A percentile compares a stretch with the other conserved stretches of the same genome.
Evolutionary conservation across 495 filamentous ascomycete species (phyloP).

Genomic region (Annulohypoxylon stygium): DNA sequence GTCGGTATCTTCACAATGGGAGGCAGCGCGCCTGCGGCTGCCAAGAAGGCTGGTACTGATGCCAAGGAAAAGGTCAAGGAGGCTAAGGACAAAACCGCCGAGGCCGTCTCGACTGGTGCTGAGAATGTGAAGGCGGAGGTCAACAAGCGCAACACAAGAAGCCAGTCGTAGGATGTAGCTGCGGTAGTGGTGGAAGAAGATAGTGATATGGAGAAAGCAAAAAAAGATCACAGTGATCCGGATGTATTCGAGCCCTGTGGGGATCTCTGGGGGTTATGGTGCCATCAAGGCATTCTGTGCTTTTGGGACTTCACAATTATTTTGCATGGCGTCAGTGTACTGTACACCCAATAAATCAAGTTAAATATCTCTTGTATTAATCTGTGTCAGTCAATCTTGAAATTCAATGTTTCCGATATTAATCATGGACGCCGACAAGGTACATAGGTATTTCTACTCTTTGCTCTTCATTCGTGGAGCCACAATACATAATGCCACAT

Average conservation of each 20-base stretch:
- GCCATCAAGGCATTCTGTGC: conserved; percentile 31
- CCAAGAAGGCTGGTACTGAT: conserved; percentile 73
- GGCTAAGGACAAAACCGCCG: conserved; percentile 83
- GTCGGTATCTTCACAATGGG: conserved; percentile 67
- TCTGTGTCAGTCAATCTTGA: neutral
- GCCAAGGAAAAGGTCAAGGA: conserved; percentile 78
- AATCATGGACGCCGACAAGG: neutral
- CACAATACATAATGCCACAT: no score
- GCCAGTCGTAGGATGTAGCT: conserved; percentile 42
- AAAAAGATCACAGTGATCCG: conserved; percentile 15
- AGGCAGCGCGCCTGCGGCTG: conserved; percentile 56
- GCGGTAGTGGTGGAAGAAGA: neutral
- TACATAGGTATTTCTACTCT: neutral
- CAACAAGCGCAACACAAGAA: conserved; percentile 66
- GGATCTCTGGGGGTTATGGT: conserved; percentile 20
- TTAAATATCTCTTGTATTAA: conserved; percentile 20
- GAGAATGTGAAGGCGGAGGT: conserved; percentile 75
- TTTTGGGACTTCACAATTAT: conserved; percentile 41
- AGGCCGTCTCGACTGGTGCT: conserved; percentile 73
- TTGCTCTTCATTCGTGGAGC: neutral
- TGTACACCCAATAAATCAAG: conserved; percentile 38
- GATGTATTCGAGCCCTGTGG: conserved; percentile 17
- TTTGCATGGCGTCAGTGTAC: conserved; percentile 47
- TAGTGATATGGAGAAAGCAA: neutral
- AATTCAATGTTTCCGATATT: neutral